A percentile compares a stretch with the other conserved stretches of the same genome.
Conservation (phyloP, 2,329 filamentous ascomycete species). For the Pseudocercospora crystallina region DNA sequence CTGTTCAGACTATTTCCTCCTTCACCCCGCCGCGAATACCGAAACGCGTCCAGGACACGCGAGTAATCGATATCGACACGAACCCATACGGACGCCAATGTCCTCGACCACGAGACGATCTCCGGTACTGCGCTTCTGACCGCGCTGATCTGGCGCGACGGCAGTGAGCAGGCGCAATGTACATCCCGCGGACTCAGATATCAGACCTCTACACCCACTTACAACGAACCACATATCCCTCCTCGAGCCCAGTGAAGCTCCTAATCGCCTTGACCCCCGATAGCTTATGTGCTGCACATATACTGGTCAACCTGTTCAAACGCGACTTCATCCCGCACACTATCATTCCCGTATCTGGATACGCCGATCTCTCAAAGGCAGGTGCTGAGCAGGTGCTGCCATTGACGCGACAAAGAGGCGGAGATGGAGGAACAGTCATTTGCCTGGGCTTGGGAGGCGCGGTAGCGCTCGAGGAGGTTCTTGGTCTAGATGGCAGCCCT, state of each 20-base stretch:
- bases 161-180: conserved; percentile 59
- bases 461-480: conserved; percentile 77
- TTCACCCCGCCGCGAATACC: no score
- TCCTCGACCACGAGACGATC: no score
- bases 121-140: no score
- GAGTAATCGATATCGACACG: no score
- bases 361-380: conserved; percentile 79
- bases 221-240: conserved; percentile 79
- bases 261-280: conserved; percentile 94
- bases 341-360: conserved; percentile 90
- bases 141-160: no score
- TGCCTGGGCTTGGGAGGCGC: conserved; percentile 91
- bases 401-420: conserved; percentile 82
- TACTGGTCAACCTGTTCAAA: conserved; percentile 88
- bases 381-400: conserved; percentile 77
- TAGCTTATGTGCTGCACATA: conserved; percentile 90
- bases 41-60: no score
- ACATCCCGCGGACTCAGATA: conserved; percentile 86
- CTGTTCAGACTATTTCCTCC: no score
- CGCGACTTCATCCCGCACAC: conserved; percentile 98
- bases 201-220: conserved; percentile 90
- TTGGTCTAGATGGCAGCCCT: conserved; percentile 65
- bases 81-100: no score
- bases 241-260: conserved; percentile 85
- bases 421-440: conserved; percentile 82